Evolutionary conservation across 2,329 filamentous ascomycete species (phyloP).

Genomic region (Cordyceps fumosorosea): DNA sequence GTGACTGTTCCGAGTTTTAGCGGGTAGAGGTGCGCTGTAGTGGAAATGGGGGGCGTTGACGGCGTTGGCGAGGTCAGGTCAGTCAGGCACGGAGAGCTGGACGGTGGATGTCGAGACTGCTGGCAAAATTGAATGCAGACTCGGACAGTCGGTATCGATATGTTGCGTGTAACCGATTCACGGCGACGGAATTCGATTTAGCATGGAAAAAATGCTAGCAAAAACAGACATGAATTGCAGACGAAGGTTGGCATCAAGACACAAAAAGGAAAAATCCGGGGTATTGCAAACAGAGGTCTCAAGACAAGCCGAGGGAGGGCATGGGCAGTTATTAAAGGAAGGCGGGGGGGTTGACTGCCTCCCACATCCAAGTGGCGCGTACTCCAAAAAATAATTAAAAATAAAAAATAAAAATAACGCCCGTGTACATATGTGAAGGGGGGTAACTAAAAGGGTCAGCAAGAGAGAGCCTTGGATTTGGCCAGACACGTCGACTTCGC

Average conservation of each 20-base stretch:
- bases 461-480: no score
- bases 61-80: neutral
- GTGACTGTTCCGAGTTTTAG: neutral
- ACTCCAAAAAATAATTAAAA: no score
- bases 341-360: neutral
- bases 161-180: neutral
- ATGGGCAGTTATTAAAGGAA: slow-evolving; percentile 3
- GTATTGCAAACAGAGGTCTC: neutral
- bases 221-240: neutral
- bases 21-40: slow-evolving; percentile 3
- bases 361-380: no score
- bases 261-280: slow-evolving; percentile 2
- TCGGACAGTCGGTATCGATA: neutral
- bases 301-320: neutral
- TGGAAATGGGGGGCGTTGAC: neutral
- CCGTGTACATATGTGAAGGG: no score
- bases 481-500: no score
- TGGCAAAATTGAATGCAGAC: neutral
- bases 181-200: neutral
- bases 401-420: no score
- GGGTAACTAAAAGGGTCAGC: no score
- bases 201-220: neutral
- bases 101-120: neutral
- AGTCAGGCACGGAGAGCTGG: neutral
- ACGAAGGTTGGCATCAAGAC: neutral